phyloP scores from a whole-genome alignment of 2,329 filamentous ascomycete genomes.

The Fusarium nelsonii region DNA sequence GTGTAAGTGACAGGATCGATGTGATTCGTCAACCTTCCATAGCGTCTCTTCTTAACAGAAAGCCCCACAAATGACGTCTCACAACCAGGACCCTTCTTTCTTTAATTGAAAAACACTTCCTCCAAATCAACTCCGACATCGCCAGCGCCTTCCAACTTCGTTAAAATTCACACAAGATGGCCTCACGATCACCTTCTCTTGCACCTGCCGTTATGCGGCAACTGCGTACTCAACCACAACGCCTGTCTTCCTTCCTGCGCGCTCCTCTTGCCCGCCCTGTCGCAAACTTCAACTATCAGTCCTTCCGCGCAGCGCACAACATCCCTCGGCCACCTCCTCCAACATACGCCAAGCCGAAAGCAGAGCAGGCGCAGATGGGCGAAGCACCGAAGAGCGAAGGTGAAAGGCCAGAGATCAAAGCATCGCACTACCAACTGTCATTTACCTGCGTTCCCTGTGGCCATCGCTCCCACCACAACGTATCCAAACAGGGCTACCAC shows the following conservation, averaged over 20 bases:
- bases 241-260: constrained; percentile 30
- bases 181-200: constrained; percentile 44
- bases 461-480: constrained; percentile 81
- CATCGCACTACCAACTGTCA: constrained; percentile 85
- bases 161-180: constrained; percentile 44
- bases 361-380: constrained; percentile 16
- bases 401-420: constrained; percentile 49
- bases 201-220: constrained; percentile 37
- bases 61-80: constrained; percentile 44
- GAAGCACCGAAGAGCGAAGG: constrained; percentile 49
- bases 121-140: constrained; percentile 19
- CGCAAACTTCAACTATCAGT: constrained; percentile 16
- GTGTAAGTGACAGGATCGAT: constrained; percentile 32
- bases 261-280: constrained; percentile 16
- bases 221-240: constrained; percentile 32
- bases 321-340: constrained; percentile 53
- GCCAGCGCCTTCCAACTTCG: constrained; percentile 7
- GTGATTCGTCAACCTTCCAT: constrained; percentile 38
- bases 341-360: constrained; percentile 27
- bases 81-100: constrained; percentile 19
- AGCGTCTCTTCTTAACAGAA: constrained; percentile 8
- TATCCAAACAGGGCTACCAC: constrained; percentile 97
- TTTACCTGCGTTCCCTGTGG: constrained; percentile 94
- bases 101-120: constrained; percentile 39
- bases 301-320: constrained; percentile 51